Conservation (phyloP, 257 asterid genomes). For the Fraxinus excelsior region DNA sequence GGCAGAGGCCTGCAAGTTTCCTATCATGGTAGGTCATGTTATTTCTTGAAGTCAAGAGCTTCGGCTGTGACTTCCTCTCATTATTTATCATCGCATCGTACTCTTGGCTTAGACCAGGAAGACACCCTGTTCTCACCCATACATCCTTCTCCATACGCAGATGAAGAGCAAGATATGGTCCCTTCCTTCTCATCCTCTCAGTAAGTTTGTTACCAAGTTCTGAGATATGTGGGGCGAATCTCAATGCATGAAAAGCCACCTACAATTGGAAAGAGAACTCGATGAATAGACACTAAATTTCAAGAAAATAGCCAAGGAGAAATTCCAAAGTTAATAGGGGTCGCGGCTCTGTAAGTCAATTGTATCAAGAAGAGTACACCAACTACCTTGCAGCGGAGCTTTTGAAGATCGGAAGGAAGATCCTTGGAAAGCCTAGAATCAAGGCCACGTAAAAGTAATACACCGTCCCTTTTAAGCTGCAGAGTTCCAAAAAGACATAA, state of each 20-base stretch:
- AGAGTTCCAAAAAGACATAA: too few species aligned
- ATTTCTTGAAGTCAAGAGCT: slow-evolving; percentile 79
- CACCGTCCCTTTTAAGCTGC: too few species aligned
- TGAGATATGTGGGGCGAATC: slow-evolving; percentile 66
- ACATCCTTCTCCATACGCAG: slow-evolving; percentile 95
- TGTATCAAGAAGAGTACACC: not conserved
- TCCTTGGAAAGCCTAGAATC: slow-evolving; percentile 96
- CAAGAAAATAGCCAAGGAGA: not conserved
- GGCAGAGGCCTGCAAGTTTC: slow-evolving; percentile 88
- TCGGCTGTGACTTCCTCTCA: slow-evolving; percentile 66
- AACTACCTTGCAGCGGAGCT: slow-evolving; percentile 96
- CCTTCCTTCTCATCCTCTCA: slow-evolving; percentile 81
- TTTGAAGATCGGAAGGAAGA: slow-evolving; percentile 96
- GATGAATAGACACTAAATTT: slow-evolving; percentile 1
- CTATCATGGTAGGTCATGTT: slow-evolving; percentile 79
- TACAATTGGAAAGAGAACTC: slow-evolving; percentile 29
- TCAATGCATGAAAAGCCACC: slow-evolving; percentile 89
- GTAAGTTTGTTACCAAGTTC: slow-evolving; percentile 70
- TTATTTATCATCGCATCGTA: slow-evolving; percentile 67
- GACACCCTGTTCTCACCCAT: slow-evolving; percentile 96
- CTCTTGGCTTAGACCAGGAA: slow-evolving; percentile 69
- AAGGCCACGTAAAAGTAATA: slow-evolving; percentile 70
- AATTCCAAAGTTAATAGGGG: not conserved
- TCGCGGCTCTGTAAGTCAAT: not conserved
- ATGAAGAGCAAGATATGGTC: slow-evolving; percentile 89